Evolutionary conservation across 148 eudicot species (phyloP), one percentile per base, ranked within the genome.

Genomic region (Gaultheria prostrata): DNA sequence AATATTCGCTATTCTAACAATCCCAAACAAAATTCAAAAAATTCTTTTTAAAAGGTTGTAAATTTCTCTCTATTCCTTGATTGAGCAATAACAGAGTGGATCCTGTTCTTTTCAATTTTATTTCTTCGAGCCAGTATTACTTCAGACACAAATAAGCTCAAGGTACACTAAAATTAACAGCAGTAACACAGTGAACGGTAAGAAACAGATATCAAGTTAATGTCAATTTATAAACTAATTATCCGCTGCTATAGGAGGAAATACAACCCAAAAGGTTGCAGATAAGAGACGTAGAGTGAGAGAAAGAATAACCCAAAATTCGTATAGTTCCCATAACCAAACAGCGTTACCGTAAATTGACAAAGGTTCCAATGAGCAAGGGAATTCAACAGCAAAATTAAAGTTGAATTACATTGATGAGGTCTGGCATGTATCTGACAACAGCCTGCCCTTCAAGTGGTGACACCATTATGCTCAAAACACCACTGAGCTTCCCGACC

Each of bases 401-500:
- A 67, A 80, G 39, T 57, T 79, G 67, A 81, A 92, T 93, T 85
- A 96, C 99, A 86, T 70, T 73, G 57, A 93, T 71, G 51, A 89
- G 82, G 80, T 84, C 91, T 54, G 99, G 95, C 48, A 86, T 53
- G 86, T 92, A 93, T 83, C 88, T 92, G 74, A 96, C 91, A 51
- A 93, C 94, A 54, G 95, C 82, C 86, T 90, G 90, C 76, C 99
- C 98, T 83, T 94, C 91, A 84, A 96, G 89, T 2, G 91, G 73
- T 77, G 99, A 96, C 79, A 93, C 92, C 82, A 61, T 84, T 26
- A 85, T 91, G 84, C 86, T 83, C 83, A 87, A 80, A 32, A 96
- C 87, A 51, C 99, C 99, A 89, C 87, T 83, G 80, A 93, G 87
- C 82, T 90, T 83, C 85, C 81, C 83, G 21, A 96, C 85, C 84